Conservation (phyloP, 202 grass and related monocot species). For the Zoysia matrella region DNA sequence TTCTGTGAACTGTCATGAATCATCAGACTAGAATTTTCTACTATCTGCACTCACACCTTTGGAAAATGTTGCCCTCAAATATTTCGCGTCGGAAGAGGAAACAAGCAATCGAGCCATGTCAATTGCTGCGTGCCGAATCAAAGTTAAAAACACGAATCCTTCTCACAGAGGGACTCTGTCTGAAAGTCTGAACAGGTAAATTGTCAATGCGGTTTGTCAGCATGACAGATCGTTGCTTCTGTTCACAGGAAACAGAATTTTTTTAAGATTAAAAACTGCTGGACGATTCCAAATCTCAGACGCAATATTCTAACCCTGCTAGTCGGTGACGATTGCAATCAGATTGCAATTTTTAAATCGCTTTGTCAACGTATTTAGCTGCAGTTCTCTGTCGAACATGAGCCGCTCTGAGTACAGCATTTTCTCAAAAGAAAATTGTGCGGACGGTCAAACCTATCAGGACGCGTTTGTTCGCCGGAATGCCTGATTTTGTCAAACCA, state of each 20-base stretch:
- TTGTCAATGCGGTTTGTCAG: constrained; percentile 32
- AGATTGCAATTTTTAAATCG: constrained; percentile 2
- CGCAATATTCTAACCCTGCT: constrained; percentile 18
- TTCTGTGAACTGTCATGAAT: constrained; percentile 20
- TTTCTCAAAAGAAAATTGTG: constrained; percentile 14
- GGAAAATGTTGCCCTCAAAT: constrained; percentile 23
- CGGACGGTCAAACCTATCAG: constrained; percentile 38
- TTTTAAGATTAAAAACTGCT: constrained; percentile 6
- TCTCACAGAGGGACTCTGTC: not conserved
- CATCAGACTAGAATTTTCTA: constrained; percentile 5
- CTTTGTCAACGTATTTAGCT: constrained; percentile 46
- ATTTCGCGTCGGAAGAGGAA: constrained; percentile 21
- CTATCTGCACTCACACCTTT: not conserved
- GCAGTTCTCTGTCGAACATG: not conserved
- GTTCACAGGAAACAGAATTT: constrained; percentile 13
- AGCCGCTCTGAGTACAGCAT: constrained; percentile 11
- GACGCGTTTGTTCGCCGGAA: constrained; percentile 29
- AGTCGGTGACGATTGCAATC: constrained; percentile 31
- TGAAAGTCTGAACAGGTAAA: not conserved
- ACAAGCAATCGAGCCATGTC: constrained; percentile 22
- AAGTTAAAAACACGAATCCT: not conserved
- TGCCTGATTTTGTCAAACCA: constrained; percentile 42
- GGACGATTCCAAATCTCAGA: constrained; percentile 18
- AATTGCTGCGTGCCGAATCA: constrained; percentile 10
- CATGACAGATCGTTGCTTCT: constrained; percentile 34